phyloP scores from a whole-genome alignment of 2,329 filamentous ascomycete genomes.

The Apiospora rasikravindrae region DNA sequence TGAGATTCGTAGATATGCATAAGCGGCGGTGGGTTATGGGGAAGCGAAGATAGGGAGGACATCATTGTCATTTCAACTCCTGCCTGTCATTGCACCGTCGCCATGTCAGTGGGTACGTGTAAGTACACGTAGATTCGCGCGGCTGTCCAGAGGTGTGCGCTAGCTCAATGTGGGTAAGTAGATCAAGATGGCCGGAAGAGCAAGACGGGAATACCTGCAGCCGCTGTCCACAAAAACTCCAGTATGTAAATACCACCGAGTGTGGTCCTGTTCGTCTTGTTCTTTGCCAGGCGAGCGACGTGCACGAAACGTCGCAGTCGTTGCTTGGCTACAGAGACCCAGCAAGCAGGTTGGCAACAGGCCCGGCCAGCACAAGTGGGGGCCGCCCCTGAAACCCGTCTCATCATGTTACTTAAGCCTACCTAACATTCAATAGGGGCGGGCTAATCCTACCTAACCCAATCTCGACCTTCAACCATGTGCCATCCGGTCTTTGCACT shows the following conservation, averaged over 20 bases:
- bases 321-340: neutral
- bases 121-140: no score
- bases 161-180: no score
- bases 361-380: neutral
- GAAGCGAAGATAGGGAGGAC: neutral
- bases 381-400: constrained; percentile 2
- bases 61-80: neutral
- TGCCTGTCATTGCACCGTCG: no score
- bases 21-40: neutral
- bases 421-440: neutral
- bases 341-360: neutral
- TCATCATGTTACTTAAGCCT: neutral
- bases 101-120: no score
- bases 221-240: no score
- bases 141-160: no score
- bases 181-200: no score
- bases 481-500: neutral
- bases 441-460: neutral
- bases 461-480: neutral
- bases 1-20: neutral
- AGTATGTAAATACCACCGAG: neutral
- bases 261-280: no score
- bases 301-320: constrained; percentile 2
- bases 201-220: no score
- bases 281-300: neutral